Evolutionary conservation across 345 rosid genomes (phyloP).

Genomic region (Hibiscus syriacus): DNA sequence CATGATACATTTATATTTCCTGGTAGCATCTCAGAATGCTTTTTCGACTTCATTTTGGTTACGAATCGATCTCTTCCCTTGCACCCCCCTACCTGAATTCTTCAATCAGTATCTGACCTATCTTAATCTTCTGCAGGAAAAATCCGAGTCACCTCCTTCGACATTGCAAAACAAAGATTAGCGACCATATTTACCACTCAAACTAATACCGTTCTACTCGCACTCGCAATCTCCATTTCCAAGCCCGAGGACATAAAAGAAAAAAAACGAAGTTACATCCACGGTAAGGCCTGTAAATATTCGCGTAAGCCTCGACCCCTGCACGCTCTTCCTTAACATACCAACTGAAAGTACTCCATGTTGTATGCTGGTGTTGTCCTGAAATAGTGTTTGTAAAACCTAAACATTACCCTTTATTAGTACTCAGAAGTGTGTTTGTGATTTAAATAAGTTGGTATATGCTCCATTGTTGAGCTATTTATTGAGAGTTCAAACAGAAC

Average conservation of each 20-base stretch:
- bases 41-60: not conserved
- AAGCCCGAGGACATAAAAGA: not conserved
- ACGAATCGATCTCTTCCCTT: not conserved
- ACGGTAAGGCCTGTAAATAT: constrained; percentile 26
- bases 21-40: constrained; percentile 15
- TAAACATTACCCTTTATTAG: not conserved
- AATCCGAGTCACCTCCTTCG: constrained; percentile 5
- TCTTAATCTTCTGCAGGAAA: constrained; percentile 12
- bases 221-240: not conserved
- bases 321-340: constrained; percentile 6
- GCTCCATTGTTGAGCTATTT: constrained; percentile 13
- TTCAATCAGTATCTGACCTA: not conserved
- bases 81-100: not conserved
- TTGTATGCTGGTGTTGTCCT: constrained; percentile 15
- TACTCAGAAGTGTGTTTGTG: constrained; percentile 11
- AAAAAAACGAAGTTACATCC: not conserved
- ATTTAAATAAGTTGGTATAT: constrained; percentile 3
- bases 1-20: constrained; percentile 6
- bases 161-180: constrained; percentile 12
- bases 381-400: constrained; percentile 13
- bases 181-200: not conserved
- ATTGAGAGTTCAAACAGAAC: constrained; percentile 3
- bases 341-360: constrained; percentile 8
- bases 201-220: not conserved
- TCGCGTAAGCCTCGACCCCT: constrained; percentile 17